Base-by-base conservation (phyloP, 2,329 filamentous ascomycete species). In the Sclerotinia sclerotiorum region DNA sequence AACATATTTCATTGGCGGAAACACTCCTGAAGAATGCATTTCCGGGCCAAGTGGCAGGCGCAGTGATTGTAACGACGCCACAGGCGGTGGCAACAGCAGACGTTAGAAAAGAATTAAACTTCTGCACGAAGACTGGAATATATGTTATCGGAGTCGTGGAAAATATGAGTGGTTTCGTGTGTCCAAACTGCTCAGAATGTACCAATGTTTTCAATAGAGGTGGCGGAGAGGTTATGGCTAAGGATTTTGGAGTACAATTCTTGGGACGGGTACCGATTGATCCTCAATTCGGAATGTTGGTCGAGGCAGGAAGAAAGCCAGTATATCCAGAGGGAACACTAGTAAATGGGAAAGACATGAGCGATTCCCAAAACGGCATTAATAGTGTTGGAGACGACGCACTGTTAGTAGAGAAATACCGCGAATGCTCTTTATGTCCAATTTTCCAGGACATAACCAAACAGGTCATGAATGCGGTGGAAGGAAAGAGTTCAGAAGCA, bases 151-250 rank as follows among this genome's bases (percentile, higher is more conserved):
- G 95, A 0, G 94, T 99, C 0, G 86, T 99, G 57, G 95, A 99
- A 81, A 99, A 99, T 78, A 98, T 99, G 95, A 90, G 89, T 73
- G 92, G 92, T 2, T 96, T 92, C 74, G 90, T 95, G n/a, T 95
- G 92, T 76, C 88, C 88, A 8, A 86, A 90, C 76, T 91, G 88
- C 79, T 86, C 86, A 62, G 93, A 97, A 78, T 96, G 94, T 80
- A 97, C 92, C 65, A 92, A 98, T 79, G 87, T 98, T 64, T 99
- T 99, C 78, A 93, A 90, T 64, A 94, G 91, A 67, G 95, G 95
- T 5, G 95, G 95, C 4, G 95, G 95, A 10, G 84, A 92, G 78
- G 85, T 91, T 32, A 97, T 99, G 93, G 93, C 94, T 8, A 82
- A 87, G 60, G 93, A 98, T 74, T 95, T 97, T 77, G 83, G 83